These are phyloP conservation scores for Raphanus sativus DNA, from an alignment of 345 rosid species.

Conservation along the genomic window DNA sequence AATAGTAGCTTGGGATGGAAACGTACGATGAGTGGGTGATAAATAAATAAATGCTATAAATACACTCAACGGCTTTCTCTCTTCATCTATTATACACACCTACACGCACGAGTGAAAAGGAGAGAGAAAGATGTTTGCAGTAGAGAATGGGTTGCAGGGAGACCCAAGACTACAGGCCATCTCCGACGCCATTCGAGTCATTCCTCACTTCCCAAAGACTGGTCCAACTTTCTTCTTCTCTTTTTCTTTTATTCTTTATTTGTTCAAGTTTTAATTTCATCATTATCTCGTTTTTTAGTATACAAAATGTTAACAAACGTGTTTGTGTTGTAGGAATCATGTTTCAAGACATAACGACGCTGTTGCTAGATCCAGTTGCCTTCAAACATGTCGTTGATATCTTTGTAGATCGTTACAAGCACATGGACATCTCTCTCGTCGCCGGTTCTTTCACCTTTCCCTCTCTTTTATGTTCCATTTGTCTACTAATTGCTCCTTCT, in stretches of 20 bases:
- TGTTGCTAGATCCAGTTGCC: slow-evolving; percentile 84
- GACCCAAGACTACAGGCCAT: slow-evolving; percentile 38
- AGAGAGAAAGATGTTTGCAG: slow-evolving; percentile 37
- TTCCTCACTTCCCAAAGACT: slow-evolving; percentile 43
- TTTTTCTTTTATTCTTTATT: too few species aligned
- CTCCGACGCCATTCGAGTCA: slow-evolving; percentile 43
- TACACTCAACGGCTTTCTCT: slow-evolving; percentile 9
- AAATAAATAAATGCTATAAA: slow-evolving; percentile 22
- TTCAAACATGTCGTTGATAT: slow-evolving; percentile 86
- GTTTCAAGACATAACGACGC: slow-evolving; percentile 95
- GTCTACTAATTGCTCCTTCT: neutral
- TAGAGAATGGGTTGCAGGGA: slow-evolving; percentile 42
- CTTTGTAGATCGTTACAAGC: slow-evolving; percentile 88
- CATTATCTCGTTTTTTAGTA: neutral
- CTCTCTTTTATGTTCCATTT: neutral
- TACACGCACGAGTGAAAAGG: neutral
- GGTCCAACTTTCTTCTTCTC: slow-evolving; percentile 6
- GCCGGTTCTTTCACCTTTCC: slow-evolving; percentile 58
- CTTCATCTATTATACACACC: slow-evolving; percentile 4
- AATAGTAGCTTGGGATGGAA: slow-evolving; percentile 5
- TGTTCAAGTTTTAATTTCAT: neutral
- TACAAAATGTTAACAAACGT: neutral
- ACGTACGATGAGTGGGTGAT: slow-evolving; percentile 30
- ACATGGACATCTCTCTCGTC: slow-evolving; percentile 84
- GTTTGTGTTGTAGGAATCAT: slow-evolving; percentile 61